These are phyloP conservation scores for Xylaria flabelliformis DNA, from an alignment of 495 filamentous ascomycete genomes.

Conservation along the genomic window DNA sequence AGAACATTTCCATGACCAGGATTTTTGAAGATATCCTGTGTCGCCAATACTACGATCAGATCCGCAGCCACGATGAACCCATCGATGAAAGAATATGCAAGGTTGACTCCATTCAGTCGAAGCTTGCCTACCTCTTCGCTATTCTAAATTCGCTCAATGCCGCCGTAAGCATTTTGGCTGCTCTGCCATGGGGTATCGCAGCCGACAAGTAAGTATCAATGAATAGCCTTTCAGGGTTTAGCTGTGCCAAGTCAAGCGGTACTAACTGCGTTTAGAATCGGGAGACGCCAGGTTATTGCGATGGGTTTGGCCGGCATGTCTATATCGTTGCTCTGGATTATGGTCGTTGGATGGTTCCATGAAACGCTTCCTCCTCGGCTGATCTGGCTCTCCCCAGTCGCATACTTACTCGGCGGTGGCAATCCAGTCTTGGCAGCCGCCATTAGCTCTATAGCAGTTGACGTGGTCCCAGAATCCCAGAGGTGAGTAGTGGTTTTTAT, in stretches of 20 bases:
- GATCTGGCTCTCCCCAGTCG: conserved; percentile 61
- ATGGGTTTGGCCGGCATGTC: conserved; percentile 45
- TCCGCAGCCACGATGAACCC: conserved; percentile 29
- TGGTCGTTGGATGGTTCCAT: conserved; percentile 48
- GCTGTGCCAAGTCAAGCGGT: background rate
- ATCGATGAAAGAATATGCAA: conserved; percentile 47
- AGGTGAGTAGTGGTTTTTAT: conserved; percentile 44
- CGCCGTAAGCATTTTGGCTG: conserved; percentile 34
- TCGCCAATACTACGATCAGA: conserved; percentile 41
- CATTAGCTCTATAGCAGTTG: conserved; percentile 63
- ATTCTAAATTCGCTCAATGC: conserved; percentile 32
- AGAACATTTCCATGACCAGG: conserved; percentile 39
- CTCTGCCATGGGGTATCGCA: conserved; percentile 38
- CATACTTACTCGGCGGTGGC: conserved; percentile 61
- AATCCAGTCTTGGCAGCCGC: conserved; percentile 57
- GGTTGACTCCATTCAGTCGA: conserved; percentile 40
- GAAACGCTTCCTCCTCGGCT: conserved; percentile 54
- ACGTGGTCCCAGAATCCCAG: conserved; percentile 61
- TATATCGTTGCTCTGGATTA: conserved; percentile 43
- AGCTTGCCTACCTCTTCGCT: conserved; percentile 45
- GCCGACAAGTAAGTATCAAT: conserved; percentile 38
- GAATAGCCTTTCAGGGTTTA: background rate
- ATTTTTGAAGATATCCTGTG: conserved; percentile 51
- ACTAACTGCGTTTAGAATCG: conserved; percentile 47
- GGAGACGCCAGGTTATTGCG: conserved; percentile 52